phyloP scores from a whole-genome alignment of 2,329 filamentous ascomycete genomes.

The Didymella pinodella region DNA sequence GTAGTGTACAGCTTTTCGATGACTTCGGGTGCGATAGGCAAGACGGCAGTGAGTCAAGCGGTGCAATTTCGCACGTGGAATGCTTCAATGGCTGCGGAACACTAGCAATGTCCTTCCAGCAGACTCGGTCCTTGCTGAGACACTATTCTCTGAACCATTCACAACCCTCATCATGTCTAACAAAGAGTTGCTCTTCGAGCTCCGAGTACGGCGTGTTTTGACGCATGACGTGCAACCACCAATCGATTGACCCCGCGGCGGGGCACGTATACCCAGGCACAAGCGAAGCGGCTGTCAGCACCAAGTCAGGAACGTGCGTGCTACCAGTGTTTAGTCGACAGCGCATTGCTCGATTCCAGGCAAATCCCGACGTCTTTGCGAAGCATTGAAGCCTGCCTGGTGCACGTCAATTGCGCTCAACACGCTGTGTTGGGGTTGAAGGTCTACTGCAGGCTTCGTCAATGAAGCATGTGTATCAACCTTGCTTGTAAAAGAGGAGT shows the following conservation, averaged over 20 bases:
- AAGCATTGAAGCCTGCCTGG: neutral
- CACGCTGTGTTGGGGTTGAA: neutral
- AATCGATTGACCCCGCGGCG: neutral
- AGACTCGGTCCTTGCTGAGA: neutral
- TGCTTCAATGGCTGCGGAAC: conserved; percentile 31
- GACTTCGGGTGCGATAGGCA: conserved; percentile 18
- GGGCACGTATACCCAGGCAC: conserved; percentile 8
- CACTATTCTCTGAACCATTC: conserved; percentile 6
- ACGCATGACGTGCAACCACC: neutral
- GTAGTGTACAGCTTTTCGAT: conserved; percentile 38
- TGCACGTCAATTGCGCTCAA: neutral
- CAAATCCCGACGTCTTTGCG: neutral
- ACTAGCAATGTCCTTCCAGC: neutral
- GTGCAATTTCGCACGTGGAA: conserved; percentile 32
- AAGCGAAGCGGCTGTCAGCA: conserved; percentile 11
- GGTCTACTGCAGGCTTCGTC: neutral
- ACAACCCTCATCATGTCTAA: conserved; percentile 2
- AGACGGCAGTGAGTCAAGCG: conserved; percentile 38
- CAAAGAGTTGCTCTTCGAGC: conserved; percentile 9
- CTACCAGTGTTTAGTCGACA: neutral
- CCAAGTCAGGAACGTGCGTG: conserved; percentile 8
- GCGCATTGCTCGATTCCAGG: neutral
- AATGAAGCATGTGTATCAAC: neutral
- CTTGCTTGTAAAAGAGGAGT: neutral
- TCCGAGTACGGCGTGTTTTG: conserved; percentile 28